Evolutionary conservation across 306 rosid species (phyloP), one percentile per base, ranked within the genome.

Genomic region (Mimosa bimucronata): DNA sequence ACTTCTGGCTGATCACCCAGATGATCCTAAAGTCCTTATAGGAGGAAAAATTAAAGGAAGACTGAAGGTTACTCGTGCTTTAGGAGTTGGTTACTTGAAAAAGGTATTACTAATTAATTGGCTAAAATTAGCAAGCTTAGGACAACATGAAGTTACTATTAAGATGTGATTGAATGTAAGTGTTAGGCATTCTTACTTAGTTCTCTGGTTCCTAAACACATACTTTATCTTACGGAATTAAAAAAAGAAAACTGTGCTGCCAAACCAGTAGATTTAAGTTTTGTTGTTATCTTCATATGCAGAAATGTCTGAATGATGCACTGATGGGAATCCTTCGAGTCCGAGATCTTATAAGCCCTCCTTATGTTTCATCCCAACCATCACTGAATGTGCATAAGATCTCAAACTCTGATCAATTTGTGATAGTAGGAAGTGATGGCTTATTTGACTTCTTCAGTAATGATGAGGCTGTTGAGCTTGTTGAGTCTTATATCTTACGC

Each of bases 21-120:
- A 95, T 58, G 99, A 95, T 79, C 99, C 97, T 23, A 86, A 74
- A 81, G 48, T 88, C 79, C 52, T 95, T 23, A 61, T 80, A 53
- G 87, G 86, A 71, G 99, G 98, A 67, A 96, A 86, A 87, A 94
- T 96, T 58, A 96, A 96, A 85, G 99, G 99, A 75, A 96, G 89
- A 84, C 75, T 96, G 87, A 96, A 91, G 85, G 97, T 93, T 85
- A 91, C 99, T 34, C 94, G 99, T 46, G 99, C 98, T 29, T 87
- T 96, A 76, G 99, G 99, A 80, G 99, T 88, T 80, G 99, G 99
- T 76, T 96, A 96, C 92, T 84, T 96, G 87, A 96, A 96, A 87
- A 91, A 92, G 99, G 99, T 96, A 9, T 10, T 53, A 16, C 70
- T 73, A 31, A 29, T 64, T 64, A 30, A 14, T 55, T 55, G 62